Evolutionary conservation across 768 basidiomycete species (phyloP), one percentile per base, ranked within the genome.

Genomic region (Psilocybe subaeruginosa): DNA sequence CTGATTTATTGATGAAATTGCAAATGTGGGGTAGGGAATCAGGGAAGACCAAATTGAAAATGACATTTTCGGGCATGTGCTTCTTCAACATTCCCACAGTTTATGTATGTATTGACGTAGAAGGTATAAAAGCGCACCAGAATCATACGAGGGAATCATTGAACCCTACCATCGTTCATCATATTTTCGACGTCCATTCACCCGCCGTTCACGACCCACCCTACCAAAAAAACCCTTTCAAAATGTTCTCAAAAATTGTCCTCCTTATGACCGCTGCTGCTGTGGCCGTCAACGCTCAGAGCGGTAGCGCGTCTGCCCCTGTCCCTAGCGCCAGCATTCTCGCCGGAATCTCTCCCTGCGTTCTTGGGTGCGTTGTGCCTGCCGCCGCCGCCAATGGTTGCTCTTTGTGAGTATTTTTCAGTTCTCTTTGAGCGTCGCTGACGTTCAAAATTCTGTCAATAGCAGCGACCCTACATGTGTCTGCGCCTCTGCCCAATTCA

Each of bases 401-500:
- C 31, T 12, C 48, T 19, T 68, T 70, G 70, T 72, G 61, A 4
- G 67, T 61, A 19, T 27, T 39, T 41, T 46, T 29, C 35, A 9
- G 11, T 9, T 43, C 56, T 17, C 19, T 16, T 45, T 3, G 6
- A 45, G 8, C 27, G 17, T 29, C 45, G 39, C 37, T 56, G 11
- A 59, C 47, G 3, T 33, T 23, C 37, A 16, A 33, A 27, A 8
- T 29, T 7, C 8, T 37, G 1, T 52, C 16, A 19, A 12, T 12
- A 72, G 70, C 62, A 61, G 68, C 39, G 62, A 72, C 48, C n/a
- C 56, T 1, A 2, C 29, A 2, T 72, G 70, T 31, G 68, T 70
- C 29, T 72, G 70, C 57, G 54, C 59, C 0, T 72, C 70, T 12
- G 65, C 66, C 0, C 65, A 69, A 41, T 70, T 70, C 65, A 59